These are phyloP conservation scores for Xylariales sp. DNA, from an alignment of 2,329 filamentous ascomycete genomes.

Conservation along the genomic window DNA sequence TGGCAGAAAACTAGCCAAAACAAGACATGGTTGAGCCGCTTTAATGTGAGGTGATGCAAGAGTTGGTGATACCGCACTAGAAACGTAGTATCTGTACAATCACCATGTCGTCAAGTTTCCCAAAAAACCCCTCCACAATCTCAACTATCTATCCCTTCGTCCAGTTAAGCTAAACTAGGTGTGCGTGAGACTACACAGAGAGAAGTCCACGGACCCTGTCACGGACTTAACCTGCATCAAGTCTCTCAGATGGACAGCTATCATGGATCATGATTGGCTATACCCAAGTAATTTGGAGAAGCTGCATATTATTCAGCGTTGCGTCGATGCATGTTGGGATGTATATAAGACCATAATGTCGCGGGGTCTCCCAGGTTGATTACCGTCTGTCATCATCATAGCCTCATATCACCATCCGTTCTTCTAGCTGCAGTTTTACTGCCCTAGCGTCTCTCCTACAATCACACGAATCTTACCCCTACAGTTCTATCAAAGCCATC, in stretches of 20 bases:
- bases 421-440: neutral
- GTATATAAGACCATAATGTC: conserved; percentile 29
- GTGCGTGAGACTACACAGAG: neutral
- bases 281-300: neutral
- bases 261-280: conserved; percentile 13
- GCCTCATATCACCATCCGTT: conserved; percentile 1
- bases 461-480: neutral
- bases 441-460: neutral
- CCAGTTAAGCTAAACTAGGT: no score
- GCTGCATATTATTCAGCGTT: conserved; percentile 11
- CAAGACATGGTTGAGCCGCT: neutral
- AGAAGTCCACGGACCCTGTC: no score
- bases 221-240: conserved; percentile 2
- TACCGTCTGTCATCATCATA: conserved; percentile 8
- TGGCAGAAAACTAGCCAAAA: conserved; percentile 3
- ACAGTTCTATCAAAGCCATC: conserved; percentile 7
- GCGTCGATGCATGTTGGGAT: neutral
- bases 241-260: conserved; percentile 5
- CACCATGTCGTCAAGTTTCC: conserved; percentile 17
- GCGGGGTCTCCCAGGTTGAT: neutral
- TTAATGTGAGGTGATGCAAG: neutral
- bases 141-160: neutral
- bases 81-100: neutral
- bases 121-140: neutral
- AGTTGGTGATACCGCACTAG: neutral